Evolutionary conservation across 2,329 filamentous ascomycete species (phyloP).

Genomic region (Aspergillus uvarum): DNA sequence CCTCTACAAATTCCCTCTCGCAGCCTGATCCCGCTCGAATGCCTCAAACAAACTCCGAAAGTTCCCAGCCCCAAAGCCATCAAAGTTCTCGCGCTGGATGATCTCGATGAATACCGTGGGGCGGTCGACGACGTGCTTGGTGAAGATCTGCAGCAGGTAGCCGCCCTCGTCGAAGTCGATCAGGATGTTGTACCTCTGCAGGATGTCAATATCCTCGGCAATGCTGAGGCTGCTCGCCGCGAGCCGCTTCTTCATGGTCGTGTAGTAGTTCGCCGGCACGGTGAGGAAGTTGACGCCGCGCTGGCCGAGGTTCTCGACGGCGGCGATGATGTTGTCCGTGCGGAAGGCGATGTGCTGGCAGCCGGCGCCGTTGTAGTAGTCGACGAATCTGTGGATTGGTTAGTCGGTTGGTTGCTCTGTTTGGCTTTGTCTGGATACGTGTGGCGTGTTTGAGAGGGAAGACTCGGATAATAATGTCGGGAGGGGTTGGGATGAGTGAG

Average conservation of each 20-base stretch:
- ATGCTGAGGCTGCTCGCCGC: constrained; percentile 59
- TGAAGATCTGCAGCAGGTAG: constrained; percentile 72
- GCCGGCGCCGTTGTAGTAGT: constrained; percentile 81
- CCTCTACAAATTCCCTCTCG: constrained; percentile 2
- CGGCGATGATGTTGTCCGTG: constrained; percentile 71
- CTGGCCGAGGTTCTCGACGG: constrained; percentile 69
- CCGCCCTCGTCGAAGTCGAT: constrained; percentile 91
- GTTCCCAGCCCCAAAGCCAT: constrained; percentile 87
- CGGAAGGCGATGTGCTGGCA: constrained; percentile 86
- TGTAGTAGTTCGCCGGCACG: constrained; percentile 78
- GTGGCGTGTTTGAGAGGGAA: not conserved
- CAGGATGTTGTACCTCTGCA: constrained; percentile 75
- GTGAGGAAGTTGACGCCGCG: constrained; percentile 84
- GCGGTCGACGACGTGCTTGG: constrained; percentile 81
- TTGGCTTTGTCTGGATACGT: too few species aligned
- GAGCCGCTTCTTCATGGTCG: constrained; percentile 67
- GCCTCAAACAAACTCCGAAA: constrained; percentile 93
- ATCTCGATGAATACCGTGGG: constrained; percentile 93
- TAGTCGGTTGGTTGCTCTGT: constrained; percentile 1
- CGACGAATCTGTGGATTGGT: constrained; percentile 48
- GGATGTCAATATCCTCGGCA: constrained; percentile 71
- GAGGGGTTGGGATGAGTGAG: too few species aligned
- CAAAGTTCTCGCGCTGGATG: constrained; percentile 83
- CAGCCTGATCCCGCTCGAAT: constrained; percentile 52
- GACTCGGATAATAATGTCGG: too few species aligned